Evolutionary conservation across 1,284 basidiomycete genomes (phyloP), one percentile per base, ranked within the genome.

Genomic region (Ustilago loliicola): DNA sequence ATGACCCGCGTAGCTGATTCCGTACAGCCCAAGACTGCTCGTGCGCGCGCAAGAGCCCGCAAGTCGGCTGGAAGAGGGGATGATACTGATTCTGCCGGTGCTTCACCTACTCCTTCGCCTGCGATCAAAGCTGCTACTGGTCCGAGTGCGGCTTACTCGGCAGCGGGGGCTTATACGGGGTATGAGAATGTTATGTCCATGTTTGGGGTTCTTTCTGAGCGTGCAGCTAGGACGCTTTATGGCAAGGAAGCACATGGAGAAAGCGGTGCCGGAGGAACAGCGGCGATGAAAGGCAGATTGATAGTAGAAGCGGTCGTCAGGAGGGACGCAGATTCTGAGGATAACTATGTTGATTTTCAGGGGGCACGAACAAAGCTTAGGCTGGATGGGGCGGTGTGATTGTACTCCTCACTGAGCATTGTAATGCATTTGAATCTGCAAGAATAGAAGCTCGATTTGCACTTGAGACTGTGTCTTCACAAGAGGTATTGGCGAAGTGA

Each of bases 1-100:
- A 77, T 77, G 75, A 70, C 66, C 23, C 66, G 66, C 10, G 70
- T 77, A 5, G 75, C 75, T 11, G 75, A 77, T 25, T 57, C 66
- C 2, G 23, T 70, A 0, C 75, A 77, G 61, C 75, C 75, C 11
- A 77, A 70, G 42, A 77, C 75, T 21, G 66, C 70, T 29, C 66
- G 75, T 21, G 75, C 75, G 10, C 48, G 61, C 10, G 75, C 75
- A 0, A 40, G 70, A 13, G 70, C 75, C 1, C 51, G 57, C 15
- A 70, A 70, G 45, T n/a, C 40, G 4, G 60, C 29, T 2, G 23
- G 10, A 1, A 30, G 25, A 13, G 23, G 32, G 17, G 58, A 38
- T 2, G 47, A 45, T 32, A 38, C n/a, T 3, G 21, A 32, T 8
- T 56, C 60, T 21, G 7, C 53, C 10, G 52, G 61, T n/a, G 42